These are phyloP conservation scores for Fomitopsis schrenkii DNA, from an alignment of 1,284 basidiomycete species.

Conservation along the genomic window DNA sequence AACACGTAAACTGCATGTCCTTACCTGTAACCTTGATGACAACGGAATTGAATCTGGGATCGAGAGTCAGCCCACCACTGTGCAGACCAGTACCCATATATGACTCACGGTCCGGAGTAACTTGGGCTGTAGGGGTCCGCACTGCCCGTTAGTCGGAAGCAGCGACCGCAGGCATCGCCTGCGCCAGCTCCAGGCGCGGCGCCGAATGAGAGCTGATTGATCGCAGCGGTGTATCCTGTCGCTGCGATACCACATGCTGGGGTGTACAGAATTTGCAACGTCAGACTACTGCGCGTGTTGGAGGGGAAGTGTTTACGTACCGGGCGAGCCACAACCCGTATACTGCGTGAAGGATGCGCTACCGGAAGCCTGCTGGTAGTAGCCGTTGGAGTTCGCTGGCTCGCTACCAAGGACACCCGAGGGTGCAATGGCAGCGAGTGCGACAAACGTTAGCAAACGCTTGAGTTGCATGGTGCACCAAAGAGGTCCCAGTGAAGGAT, in stretches of 20 bases:
- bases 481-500: neutral
- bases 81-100: neutral
- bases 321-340: constrained; percentile 43
- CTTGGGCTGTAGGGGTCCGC: constrained; percentile 49
- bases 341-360: constrained; percentile 54
- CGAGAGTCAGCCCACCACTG: neutral
- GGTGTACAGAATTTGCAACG: neutral
- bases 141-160: constrained; percentile 48
- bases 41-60: constrained; percentile 39
- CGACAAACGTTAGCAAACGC: neutral
- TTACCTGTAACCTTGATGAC: constrained; percentile 47
- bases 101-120: constrained; percentile 37
- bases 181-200: constrained; percentile 43
- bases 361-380: constrained; percentile 47
- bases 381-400: constrained; percentile 31
- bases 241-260: constrained; percentile 51
- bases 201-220: constrained; percentile 53
- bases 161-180: constrained; percentile 59
- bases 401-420: neutral
- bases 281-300: too few species aligned
- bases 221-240: constrained; percentile 50
- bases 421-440: neutral
- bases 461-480: neutral
- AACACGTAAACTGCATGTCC: neutral
- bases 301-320: constrained; percentile 22